phyloP scores from a whole-genome alignment of 192 early-diverging fungal species.

The Coemansia sp. region DNA sequence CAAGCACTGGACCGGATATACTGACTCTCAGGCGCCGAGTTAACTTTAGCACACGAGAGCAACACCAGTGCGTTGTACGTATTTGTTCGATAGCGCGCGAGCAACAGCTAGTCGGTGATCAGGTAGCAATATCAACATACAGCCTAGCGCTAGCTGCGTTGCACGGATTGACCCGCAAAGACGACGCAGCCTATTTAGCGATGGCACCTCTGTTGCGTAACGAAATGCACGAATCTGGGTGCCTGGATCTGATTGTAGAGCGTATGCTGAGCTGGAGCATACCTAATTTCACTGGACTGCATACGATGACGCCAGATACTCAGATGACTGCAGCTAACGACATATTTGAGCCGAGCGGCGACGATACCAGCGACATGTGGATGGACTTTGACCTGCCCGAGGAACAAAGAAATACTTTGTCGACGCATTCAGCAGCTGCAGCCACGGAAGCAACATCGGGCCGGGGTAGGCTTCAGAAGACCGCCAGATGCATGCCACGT shows the following conservation, averaged over 20 bases:
- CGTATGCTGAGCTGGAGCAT: conserved; percentile 24
- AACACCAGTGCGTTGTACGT: conserved; percentile 16
- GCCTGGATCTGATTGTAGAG: conserved; percentile 32
- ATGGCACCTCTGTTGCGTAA: conserved; percentile 44
- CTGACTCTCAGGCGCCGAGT: conserved; percentile 16
- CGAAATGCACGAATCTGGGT: conserved; percentile 49
- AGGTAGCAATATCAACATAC: conserved; percentile 32
- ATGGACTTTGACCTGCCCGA: conserved; percentile 51
- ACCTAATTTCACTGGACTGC: conserved; percentile 14
- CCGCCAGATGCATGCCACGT: neutral
- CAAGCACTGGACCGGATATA: conserved; percentile 14
- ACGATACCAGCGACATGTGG: conserved; percentile 25
- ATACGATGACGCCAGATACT: neutral
- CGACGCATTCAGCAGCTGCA: neutral
- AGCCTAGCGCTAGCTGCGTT: conserved; percentile 38
- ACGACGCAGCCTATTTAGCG: conserved; percentile 42
- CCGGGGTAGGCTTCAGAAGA: neutral
- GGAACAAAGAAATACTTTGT: conserved; percentile 7
- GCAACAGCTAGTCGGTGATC: conserved; percentile 12
- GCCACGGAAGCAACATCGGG: neutral
- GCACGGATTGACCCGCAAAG: conserved; percentile 39
- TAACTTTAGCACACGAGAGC: conserved; percentile 22
- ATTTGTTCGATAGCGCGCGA: conserved; percentile 26
- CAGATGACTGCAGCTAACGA: neutral
- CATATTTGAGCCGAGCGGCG: neutral